Conservation (phyloP, 2,329 filamentous ascomycete species). For the Pezicula neosporulosa region DNA sequence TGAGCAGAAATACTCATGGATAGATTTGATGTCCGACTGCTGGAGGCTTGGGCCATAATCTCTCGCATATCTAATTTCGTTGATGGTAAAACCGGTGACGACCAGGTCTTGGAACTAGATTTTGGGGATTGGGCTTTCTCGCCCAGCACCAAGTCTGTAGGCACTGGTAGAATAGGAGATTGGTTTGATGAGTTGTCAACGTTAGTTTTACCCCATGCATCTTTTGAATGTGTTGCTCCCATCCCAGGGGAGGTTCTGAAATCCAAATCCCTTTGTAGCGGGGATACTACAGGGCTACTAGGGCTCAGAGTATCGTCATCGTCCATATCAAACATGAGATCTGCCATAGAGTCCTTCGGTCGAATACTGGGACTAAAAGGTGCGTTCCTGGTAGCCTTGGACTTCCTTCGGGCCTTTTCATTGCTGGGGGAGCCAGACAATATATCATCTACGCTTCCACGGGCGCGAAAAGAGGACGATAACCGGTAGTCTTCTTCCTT, state of each 20-base stretch:
- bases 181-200: conserved; percentile 2
- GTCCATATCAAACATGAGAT: conserved; percentile 94
- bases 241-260: not conserved
- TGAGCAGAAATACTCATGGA: conserved; percentile 52
- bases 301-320: conserved; percentile 40
- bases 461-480: conserved; percentile 56
- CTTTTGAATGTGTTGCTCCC: conserved; percentile 5
- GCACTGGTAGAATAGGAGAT: not conserved
- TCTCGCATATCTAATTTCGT: conserved; percentile 59
- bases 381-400: conserved; percentile 47
- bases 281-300: conserved; percentile 10
- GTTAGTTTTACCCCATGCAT: conserved; percentile 12
- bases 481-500: conserved; percentile 63
- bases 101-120: conserved; percentile 24
- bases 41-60: conserved; percentile 73
- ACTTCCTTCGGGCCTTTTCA: conserved; percentile 42
- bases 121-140: conserved; percentile 2
- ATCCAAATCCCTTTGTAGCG: conserved; percentile 4
- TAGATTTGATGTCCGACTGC: conserved; percentile 43
- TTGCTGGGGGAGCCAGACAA: conserved; percentile 28
- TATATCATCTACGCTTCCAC: conserved; percentile 64
- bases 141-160: not conserved
- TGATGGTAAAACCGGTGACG: conserved; percentile 22
- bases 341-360: conserved; percentile 63
- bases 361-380: conserved; percentile 64